Evolutionary conservation across 2,329 filamentous ascomycete genomes (phyloP), one percentile per base, ranked within the genome.

Genomic region (Cladosporium sp.): DNA sequence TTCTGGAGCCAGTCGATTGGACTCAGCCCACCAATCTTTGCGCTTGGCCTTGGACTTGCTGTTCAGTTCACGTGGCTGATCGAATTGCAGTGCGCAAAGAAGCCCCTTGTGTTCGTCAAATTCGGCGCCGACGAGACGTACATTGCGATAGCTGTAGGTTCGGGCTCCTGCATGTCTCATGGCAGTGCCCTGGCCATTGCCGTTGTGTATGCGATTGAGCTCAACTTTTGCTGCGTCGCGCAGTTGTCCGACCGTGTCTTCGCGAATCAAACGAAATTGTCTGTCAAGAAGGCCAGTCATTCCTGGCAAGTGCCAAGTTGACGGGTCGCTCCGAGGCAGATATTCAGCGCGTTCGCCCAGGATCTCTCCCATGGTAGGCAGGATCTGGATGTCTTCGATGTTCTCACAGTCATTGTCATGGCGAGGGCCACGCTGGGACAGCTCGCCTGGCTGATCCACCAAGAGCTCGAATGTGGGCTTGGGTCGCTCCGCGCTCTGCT

Each of bases 161-260:
- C 78, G 77, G 4, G 71, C 44, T 51, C 66, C 55, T 18, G 32
- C 1, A 10, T 21, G 12, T n/a, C 15, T 14, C 3, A 66, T 7
- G 30, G 58, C 65, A 2, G 66, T 64, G 54, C 68, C 67, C 24
- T 72, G 75, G 2, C 18, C 24, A n/a, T 28, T 24, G 32, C 36
- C 30, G 30, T 55, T 26, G 1, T 55, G 49, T 21, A 81, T 73
- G 2, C 68, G 67, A 3, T 81, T 73, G 11, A 83, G 73, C 59
- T 82, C 76, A 28, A 78, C 68, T 47, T 78, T 77, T 2, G 85
- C 80, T 0, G 80, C 80, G 69, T 86, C 82, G 44, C 83, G 78
- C 4, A 88, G 75, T 66, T 85, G 81, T 0, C 84, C 84, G 2
- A 87, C 77, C 0, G 82, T 85, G 68, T 88, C 85, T 72, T 87